These are phyloP conservation scores for Boletus calvinii DNA, from an alignment of 1,284 basidiomycete species.

Conservation along the genomic window DNA sequence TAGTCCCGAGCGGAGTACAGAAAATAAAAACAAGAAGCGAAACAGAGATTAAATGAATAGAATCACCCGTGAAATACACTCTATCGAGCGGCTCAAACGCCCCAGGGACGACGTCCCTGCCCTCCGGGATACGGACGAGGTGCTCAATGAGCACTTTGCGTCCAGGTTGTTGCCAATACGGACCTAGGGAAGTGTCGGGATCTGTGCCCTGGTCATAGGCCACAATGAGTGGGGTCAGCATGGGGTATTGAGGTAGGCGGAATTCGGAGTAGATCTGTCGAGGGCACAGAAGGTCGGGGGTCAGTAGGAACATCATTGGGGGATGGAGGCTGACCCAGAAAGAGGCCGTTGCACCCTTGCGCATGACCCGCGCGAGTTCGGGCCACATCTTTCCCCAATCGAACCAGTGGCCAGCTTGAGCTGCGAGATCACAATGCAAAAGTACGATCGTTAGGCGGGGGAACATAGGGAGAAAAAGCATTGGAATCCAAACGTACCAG, in stretches of 20 bases:
- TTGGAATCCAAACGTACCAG: conserved; percentile 46
- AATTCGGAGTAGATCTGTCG: conserved; percentile 78
- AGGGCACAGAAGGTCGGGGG: not conserved
- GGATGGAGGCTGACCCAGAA: conserved; percentile 61
- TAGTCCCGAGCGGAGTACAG: too few species aligned
- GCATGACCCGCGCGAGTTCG: conserved; percentile 62
- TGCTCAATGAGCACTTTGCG: conserved; percentile 70
- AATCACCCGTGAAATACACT: conserved; percentile 53
- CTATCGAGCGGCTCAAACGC: conserved; percentile 45
- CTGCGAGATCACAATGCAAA: conserved; percentile 35
- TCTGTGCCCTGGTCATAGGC: conserved; percentile 60
- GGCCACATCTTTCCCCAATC: conserved; percentile 73
- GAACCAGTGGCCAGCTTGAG: conserved; percentile 89
- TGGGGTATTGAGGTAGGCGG: conserved; percentile 60
- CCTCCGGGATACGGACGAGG: conserved; percentile 66
- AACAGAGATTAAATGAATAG: not conserved
- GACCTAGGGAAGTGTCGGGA: conserved; percentile 56
- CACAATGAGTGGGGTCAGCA: conserved; percentile 58
- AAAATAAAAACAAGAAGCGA: too few species aligned
- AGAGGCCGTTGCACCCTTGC: conserved; percentile 68
- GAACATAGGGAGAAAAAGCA: too few species aligned
- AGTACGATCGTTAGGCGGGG: not conserved
- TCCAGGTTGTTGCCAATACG: conserved; percentile 79
- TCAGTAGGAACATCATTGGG: too few species aligned
- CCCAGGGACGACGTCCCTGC: conserved; percentile 38